Conservation (phyloP, 768 basidiomycete species). For the Leccinellum luteum region DNA sequence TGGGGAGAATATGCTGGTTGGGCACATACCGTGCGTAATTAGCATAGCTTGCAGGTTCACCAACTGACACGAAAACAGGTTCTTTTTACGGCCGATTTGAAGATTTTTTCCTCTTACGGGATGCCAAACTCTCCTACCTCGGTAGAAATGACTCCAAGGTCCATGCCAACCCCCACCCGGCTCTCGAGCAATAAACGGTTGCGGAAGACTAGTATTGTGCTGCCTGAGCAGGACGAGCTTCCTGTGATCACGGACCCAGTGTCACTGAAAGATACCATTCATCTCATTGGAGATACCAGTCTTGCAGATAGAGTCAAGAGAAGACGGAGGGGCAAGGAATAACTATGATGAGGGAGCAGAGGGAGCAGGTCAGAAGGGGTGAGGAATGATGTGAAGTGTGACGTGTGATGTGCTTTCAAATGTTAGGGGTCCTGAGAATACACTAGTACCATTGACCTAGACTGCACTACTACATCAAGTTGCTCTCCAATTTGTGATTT, state of each 20-base stretch:
- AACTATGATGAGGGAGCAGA: too few species aligned
- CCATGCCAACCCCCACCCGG: conserved; percentile 31
- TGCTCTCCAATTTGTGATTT: too few species aligned
- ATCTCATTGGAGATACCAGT: conserved; percentile 12
- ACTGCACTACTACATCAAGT: too few species aligned
- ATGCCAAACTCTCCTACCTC: conserved; percentile 27
- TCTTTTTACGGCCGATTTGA: conserved; percentile 72
- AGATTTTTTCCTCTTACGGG: conserved; percentile 63
- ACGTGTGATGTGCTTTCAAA: too few species aligned
- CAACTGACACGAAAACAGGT: conserved; percentile 41
- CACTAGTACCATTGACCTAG: too few species aligned
- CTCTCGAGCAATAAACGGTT: conserved; percentile 36
- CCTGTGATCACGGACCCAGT: background rate
- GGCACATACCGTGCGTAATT: conserved; percentile 71
- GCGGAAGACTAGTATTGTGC: conserved; percentile 8
- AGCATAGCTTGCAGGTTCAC: background rate
- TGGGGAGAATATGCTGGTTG: conserved; percentile 92
- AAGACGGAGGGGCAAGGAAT: conserved; percentile 27
- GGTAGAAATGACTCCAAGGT: conserved; percentile 11
- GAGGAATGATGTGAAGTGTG: too few species aligned
- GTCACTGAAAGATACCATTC: background rate
- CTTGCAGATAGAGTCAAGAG: conserved; percentile 45
- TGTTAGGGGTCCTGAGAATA: too few species aligned
- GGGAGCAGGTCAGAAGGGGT: too few species aligned
- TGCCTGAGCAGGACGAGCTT: conserved; percentile 6